Percentiles rank a stretch among this genome's conserved stretches.
These are phyloP conservation scores for Starmerella cellae DNA, from an alignment of 805 yeast genomes.

Conservation along the genomic window DNA sequence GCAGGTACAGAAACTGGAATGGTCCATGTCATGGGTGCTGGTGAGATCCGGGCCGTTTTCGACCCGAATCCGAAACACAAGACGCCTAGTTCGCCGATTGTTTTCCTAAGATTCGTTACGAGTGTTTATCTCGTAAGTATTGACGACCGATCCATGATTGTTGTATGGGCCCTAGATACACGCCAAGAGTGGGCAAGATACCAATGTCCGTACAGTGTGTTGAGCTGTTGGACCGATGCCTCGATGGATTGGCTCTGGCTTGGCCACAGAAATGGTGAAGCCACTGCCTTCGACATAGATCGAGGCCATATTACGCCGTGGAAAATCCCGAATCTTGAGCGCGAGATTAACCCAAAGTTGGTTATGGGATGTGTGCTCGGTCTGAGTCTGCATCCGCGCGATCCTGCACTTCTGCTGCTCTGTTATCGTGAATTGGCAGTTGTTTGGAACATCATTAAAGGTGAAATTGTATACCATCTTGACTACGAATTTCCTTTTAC, in stretches of 20 bases:
- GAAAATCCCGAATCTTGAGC: conserved; percentile 55
- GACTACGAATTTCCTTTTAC: conserved; percentile 44
- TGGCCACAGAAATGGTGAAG: conserved; percentile 66
- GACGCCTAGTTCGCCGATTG: conserved; percentile 27
- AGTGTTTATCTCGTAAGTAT: conserved; percentile 71
- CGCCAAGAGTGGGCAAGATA: conserved; percentile 48
- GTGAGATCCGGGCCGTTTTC: conserved; percentile 59
- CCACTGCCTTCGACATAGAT: conserved; percentile 68
- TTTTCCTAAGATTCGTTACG: conserved; percentile 51
- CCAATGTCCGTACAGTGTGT: conserved; percentile 51
- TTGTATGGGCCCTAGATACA: conserved; percentile 56
- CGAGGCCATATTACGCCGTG: conserved; percentile 53
- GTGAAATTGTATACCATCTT: conserved; percentile 37
- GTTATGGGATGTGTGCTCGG: conserved; percentile 51
- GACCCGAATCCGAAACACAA: conserved; percentile 35
- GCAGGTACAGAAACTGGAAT: conserved; percentile 58
- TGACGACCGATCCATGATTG: conserved; percentile 46
- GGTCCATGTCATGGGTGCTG: conserved; percentile 72
- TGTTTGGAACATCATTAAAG: conserved; percentile 51
- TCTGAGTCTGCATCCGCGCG: conserved; percentile 78
- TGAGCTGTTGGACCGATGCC: conserved; percentile 68
- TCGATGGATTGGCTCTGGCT: conserved; percentile 73
- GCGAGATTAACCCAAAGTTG: conserved; percentile 43
- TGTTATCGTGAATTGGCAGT: conserved; percentile 61
- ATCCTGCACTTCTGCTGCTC: conserved; percentile 62